A percentile compares a stretch with the other conserved stretches of the same genome.
Conservation (phyloP, 805 yeast genomes). For the Candida fluviatilis region DNA sequence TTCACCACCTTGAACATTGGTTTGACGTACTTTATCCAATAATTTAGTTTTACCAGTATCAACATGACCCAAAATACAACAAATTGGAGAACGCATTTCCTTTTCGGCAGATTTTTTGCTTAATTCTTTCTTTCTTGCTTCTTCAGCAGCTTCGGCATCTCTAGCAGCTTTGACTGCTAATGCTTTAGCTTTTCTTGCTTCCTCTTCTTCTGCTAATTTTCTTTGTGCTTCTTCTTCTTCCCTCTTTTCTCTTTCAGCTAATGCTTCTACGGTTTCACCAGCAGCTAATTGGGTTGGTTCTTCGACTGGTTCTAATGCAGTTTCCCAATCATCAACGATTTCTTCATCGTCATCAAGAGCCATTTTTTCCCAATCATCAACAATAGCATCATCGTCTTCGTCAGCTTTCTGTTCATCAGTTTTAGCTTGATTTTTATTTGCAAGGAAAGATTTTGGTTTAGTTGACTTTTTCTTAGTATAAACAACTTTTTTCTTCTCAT, state of each 20-base stretch:
- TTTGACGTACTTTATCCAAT: slow-evolving; percentile 95
- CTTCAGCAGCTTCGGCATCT: slow-evolving; percentile 25
- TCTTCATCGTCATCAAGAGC: slow-evolving; percentile 58
- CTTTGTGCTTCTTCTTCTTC: slow-evolving; percentile 28
- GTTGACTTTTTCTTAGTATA: slow-evolving; percentile 69
- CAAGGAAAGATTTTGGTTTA: slow-evolving; percentile 35
- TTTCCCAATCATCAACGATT: slow-evolving; percentile 50
- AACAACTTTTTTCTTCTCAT: slow-evolving; percentile 58
- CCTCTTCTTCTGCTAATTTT: slow-evolving; percentile 28
- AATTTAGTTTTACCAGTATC: slow-evolving; percentile 99
- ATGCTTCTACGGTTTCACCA: slow-evolving; percentile 22
- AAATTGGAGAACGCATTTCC: slow-evolving; percentile 95
- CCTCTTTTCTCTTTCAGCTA: slow-evolving; percentile 26
- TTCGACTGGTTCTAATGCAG: slow-evolving; percentile 33
- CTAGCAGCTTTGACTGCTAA: slow-evolving; percentile 21
- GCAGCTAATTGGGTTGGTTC: slow-evolving; percentile 16
- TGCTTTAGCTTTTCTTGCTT: slow-evolving; percentile 23
- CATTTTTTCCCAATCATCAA: slow-evolving; percentile 85
- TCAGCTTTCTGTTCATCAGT: slow-evolving; percentile 18
- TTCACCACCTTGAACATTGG: slow-evolving; percentile 99
- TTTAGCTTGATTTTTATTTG: slow-evolving; percentile 19
- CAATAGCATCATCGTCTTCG: slow-evolving; percentile 49
- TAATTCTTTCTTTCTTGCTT: slow-evolving; percentile 20
- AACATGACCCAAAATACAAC: slow-evolving; percentile 98
- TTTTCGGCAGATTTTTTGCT: slow-evolving; percentile 25